Conservation (phyloP, 352 stramenopile species). For the Sclerospora graminicola region DNA sequence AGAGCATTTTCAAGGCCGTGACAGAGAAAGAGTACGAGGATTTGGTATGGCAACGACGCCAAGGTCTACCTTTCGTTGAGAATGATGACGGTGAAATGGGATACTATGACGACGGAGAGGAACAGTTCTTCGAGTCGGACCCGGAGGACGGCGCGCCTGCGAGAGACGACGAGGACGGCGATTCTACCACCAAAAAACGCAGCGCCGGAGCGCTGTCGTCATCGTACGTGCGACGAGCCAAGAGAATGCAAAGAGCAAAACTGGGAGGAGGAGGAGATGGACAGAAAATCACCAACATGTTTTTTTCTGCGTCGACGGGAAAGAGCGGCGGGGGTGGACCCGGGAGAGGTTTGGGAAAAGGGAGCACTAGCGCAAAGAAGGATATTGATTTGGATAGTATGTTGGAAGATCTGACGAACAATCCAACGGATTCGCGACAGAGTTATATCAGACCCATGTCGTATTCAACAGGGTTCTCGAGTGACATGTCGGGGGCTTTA, state of each 20-base stretch:
- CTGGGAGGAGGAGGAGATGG: slow-evolving; percentile 45
- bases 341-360: slow-evolving; percentile 2
- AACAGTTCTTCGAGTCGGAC: slow-evolving; percentile 85
- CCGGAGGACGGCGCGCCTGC: slow-evolving; percentile 26
- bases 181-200: slow-evolving; percentile 43
- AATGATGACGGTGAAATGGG: slow-evolving; percentile 81
- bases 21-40: slow-evolving; percentile 81
- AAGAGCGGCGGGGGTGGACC: slow-evolving; percentile 21
- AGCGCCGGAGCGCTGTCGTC: slow-evolving; percentile 70
- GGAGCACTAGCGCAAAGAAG: slow-evolving; percentile 33
- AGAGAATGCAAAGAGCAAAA: slow-evolving; percentile 80
- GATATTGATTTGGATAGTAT: slow-evolving; percentile 84
- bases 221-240: slow-evolving; percentile 59
- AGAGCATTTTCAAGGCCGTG: slow-evolving; percentile 78
- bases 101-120: slow-evolving; percentile 84
- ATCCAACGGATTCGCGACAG: slow-evolving; percentile 53
- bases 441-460: slow-evolving; percentile 43
- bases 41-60: slow-evolving; percentile 66
- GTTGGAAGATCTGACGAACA: slow-evolving; percentile 76
- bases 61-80: slow-evolving; percentile 73
- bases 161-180: slow-evolving; percentile 33
- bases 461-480: slow-evolving; percentile 37
- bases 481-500: slow-evolving; percentile 14
- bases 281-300: slow-evolving; percentile 87
- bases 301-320: slow-evolving; percentile 51